Evolutionary conservation across 768 basidiomycete genomes (phyloP).

Genomic region (Tricholomella constricta): DNA sequence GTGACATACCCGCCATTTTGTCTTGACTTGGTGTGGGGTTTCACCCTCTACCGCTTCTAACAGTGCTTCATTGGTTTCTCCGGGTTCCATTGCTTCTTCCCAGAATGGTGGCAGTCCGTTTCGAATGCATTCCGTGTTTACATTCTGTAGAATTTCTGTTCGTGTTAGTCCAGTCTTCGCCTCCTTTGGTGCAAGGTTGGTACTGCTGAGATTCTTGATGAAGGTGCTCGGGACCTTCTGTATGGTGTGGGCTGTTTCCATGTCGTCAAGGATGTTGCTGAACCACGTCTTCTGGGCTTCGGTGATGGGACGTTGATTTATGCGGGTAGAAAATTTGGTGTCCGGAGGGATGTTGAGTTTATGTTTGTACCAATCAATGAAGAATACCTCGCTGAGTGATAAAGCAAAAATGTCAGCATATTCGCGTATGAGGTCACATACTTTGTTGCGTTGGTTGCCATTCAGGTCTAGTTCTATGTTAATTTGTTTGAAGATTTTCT

Average conservation of each 20-base stretch:
- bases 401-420: constrained; percentile 43
- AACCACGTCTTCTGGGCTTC: constrained; percentile 30
- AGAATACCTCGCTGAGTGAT: constrained; percentile 35
- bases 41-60: not conserved
- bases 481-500: constrained; percentile 19
- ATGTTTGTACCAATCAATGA: constrained; percentile 27
- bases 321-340: constrained; percentile 28
- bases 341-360: constrained; percentile 31
- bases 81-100: not conserved
- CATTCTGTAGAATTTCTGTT: not conserved
- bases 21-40: not conserved
- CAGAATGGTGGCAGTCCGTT: constrained; percentile 2
- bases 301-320: constrained; percentile 32
- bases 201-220: constrained; percentile 17
- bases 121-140: not conserved
- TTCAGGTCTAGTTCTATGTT: constrained; percentile 32
- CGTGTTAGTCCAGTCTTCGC: not conserved
- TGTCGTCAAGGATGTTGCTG: constrained; percentile 31
- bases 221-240: constrained; percentile 1
- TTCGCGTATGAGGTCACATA: constrained; percentile 23
- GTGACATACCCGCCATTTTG: constrained; percentile 4
- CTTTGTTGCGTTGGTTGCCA: constrained; percentile 21
- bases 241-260: constrained; percentile 35
- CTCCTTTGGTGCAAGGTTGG: constrained; percentile 14
- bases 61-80: not conserved